phyloP scores from a whole-genome alignment of 768 basidiomycete genomes.

The Cystobasidium ongulense region DNA sequence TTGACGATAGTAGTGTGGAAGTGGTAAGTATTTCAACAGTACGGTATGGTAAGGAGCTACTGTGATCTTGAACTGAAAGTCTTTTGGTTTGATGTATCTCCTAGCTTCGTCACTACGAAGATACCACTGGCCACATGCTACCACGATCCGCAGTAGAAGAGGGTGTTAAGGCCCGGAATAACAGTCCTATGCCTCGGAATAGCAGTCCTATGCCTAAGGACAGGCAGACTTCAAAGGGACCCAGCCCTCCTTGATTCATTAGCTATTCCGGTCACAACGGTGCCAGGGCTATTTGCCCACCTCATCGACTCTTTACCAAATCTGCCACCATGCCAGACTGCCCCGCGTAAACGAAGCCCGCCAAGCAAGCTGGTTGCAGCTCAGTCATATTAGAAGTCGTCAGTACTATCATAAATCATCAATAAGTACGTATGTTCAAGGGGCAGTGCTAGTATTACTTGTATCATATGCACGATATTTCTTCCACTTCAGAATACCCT shows the following conservation, averaged over 20 bases:
- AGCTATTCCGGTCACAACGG: not conserved
- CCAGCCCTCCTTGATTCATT: not conserved
- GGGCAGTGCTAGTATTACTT: too few species aligned
- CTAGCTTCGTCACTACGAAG: constrained; percentile 25
- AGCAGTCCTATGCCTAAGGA: not conserved
- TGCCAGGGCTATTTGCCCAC: too few species aligned
- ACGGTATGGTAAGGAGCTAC: too few species aligned
- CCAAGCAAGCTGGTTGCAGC: too few species aligned
- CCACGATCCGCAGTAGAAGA: constrained; percentile 1
- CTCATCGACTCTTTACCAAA: too few species aligned
- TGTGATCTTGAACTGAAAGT: not conserved
- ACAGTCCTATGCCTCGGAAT: not conserved
- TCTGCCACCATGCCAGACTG: too few species aligned
- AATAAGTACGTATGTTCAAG: too few species aligned
- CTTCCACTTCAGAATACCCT: too few species aligned
- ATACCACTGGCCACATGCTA: constrained; percentile 20
- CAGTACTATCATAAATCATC: too few species aligned
- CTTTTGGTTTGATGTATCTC: not conserved
- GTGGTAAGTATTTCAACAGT: not conserved
- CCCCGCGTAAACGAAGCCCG: too few species aligned
- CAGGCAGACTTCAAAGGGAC: not conserved
- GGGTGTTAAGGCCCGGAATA: not conserved
- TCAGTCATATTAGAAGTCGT: too few species aligned
- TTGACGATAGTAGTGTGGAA: constrained; percentile 21
- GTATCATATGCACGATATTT: too few species aligned